These are phyloP conservation scores for Geranium rotundifolium DNA, from an alignment of 345 rosid species.

Conservation along the genomic window DNA sequence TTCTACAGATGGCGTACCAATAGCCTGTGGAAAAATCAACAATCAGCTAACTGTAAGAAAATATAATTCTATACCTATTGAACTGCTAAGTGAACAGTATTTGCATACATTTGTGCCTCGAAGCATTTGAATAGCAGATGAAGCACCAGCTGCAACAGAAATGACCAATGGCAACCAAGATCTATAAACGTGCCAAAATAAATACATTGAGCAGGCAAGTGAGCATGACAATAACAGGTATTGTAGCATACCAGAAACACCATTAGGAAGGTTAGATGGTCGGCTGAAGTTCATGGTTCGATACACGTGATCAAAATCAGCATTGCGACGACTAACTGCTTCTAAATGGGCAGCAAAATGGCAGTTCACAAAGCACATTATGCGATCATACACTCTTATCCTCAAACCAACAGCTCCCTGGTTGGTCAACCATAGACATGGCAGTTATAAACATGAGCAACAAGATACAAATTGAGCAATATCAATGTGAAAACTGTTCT, in stretches of 20 bases:
- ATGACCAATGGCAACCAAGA: slow-evolving; percentile 70
- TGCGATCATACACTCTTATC: slow-evolving; percentile 57
- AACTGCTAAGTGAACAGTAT: neutral
- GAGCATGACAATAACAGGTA: slow-evolving; percentile 69
- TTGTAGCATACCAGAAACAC: slow-evolving; percentile 73
- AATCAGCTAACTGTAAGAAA: no score
- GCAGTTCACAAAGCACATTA: slow-evolving; percentile 67
- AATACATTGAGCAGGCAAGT: slow-evolving; percentile 67
- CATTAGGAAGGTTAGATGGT: slow-evolving; percentile 25
- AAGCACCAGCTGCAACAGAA: slow-evolving; percentile 76
- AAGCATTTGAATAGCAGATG: slow-evolving; percentile 42
- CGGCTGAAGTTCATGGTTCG: slow-evolving; percentile 50
- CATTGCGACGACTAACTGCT: slow-evolving; percentile 60
- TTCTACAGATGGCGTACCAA: slow-evolving; percentile 40
- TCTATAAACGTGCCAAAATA: slow-evolving; percentile 73
- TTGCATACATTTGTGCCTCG: slow-evolving; percentile 54
- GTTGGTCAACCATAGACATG: slow-evolving; percentile 3
- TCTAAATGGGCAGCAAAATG: slow-evolving; percentile 83
- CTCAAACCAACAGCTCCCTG: slow-evolving; percentile 85
- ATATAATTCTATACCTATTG: no score
- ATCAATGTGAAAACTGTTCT: no score
- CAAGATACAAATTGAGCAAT: neutral
- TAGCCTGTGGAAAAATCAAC: slow-evolving; percentile 31
- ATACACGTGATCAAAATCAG: slow-evolving; percentile 67
- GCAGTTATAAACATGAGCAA: neutral